These are phyloP conservation scores for Solanum raphanifolium DNA, from an alignment of 257 asterid genomes.

Conservation along the genomic window DNA sequence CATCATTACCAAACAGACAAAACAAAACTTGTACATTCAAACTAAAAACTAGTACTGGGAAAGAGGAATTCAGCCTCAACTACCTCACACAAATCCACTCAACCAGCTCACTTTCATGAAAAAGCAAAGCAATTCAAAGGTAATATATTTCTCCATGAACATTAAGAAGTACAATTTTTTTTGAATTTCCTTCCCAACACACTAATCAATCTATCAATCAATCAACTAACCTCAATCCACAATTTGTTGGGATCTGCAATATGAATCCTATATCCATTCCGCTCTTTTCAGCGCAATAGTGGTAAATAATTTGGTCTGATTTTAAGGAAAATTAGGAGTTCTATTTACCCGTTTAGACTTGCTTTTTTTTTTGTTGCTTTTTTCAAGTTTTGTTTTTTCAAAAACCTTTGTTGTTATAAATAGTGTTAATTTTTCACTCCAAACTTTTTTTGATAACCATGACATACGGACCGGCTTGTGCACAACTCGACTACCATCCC, in stretches of 20 bases:
- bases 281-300: neutral
- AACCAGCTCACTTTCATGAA: neutral
- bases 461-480: rapidly evolving
- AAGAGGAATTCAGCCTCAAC: neutral
- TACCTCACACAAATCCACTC: neutral
- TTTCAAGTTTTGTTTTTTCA: neutral
- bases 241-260: neutral
- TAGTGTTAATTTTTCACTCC: neutral
- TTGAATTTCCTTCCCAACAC: neutral
- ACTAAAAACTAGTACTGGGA: neutral
- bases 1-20: neutral
- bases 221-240: neutral
- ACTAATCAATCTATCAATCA: neutral
- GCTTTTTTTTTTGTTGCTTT: neutral
- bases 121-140: neutral
- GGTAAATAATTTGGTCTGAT: neutral
- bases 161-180: neutral
- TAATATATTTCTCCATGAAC: neutral
- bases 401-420: neutral
- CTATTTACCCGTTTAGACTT: neutral
- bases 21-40: neutral
- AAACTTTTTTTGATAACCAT: neutral
- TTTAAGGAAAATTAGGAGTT: neutral
- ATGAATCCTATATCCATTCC: neutral
- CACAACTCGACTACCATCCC: neutral